Base-by-base conservation (phyloP, 202 grass and related monocot genomes). In the Schoenoplectus triqueter region DNA sequence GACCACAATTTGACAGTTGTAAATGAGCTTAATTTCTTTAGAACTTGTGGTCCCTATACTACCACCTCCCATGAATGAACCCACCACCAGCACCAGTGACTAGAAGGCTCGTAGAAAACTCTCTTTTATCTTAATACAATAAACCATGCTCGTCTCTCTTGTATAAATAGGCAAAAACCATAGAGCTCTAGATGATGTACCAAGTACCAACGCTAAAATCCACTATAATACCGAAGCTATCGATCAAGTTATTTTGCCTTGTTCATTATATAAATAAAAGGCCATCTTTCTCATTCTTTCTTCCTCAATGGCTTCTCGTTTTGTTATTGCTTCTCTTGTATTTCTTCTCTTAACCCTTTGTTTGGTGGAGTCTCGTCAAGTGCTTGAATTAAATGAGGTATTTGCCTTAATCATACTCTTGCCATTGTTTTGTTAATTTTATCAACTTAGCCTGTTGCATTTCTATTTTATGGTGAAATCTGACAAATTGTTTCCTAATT, bases 261-360 rank as follows among this genome's bases (percentile, higher is more conserved):
- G 17, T 10, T 73, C 10, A 73, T 21, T 2, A 13, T 10, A 63
- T 9, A 85, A 6, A 17, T 0, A n/a, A 46, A 31, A 60, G 31
- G 31, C 6, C 60, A 42, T 47, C 2, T 2, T 60, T 63, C n/a
- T 79, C 31, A 31, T 31, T 31, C 31, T 31, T 44, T 65, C n/a
- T 64, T 78, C 41, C 15, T 72, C 63, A 20, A 87, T 87, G 85
- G 85, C 85, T 62, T 60, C 77, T 64, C 85, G 85, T 9, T 14
- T 55, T 42, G 31, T 15, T 80, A 9, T 75, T 6, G 14, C 44
- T 72, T 70, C 54, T 48, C 64, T 82, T 31, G 65, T 41, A 66
- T 50, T 87, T 40, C 62, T 87, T 63, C 66, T 87, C 66, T 63
- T 82, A 9, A 22, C 67, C 2, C 64, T 87, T 10, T 81, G 13